Percentiles rank a stretch among this genome's conserved stretches.
Evolutionary conservation across 2,329 filamentous ascomycete species (phyloP).

Genomic region (Stenocarpella maydis): DNA sequence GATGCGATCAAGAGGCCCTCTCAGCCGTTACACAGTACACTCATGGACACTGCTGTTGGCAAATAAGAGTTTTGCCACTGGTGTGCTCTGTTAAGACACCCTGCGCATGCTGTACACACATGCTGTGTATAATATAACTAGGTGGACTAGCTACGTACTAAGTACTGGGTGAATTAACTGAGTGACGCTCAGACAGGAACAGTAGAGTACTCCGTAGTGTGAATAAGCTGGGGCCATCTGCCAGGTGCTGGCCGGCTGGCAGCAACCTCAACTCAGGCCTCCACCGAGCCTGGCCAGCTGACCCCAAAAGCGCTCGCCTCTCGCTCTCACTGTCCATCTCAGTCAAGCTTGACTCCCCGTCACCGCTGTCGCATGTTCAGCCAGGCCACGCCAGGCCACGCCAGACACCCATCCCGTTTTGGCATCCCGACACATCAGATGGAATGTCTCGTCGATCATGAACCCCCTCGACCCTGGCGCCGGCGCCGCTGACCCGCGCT

Average conservation of each 20-base stretch:
- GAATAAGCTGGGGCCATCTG: background rate
- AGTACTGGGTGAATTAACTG: no score
- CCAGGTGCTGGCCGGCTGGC: background rate
- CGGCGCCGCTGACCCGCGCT: slow-evolving; percentile 20
- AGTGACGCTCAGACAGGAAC: no score
- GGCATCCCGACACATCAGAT: background rate
- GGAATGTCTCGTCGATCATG: slow-evolving; percentile 33
- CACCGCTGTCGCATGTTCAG: background rate
- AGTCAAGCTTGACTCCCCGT: background rate
- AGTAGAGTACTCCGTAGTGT: no score
- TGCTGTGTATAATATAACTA: no score
- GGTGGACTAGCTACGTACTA: no score
- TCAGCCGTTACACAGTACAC: no score
- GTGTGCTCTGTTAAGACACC: no score
- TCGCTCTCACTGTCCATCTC: background rate
- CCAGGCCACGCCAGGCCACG: no score
- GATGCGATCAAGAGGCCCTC: background rate
- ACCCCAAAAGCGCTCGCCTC: background rate
- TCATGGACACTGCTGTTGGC: no score
- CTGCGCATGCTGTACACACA: no score
- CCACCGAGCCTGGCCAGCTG: slow-evolving; percentile 5
- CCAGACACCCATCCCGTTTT: background rate
- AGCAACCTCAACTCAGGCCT: slow-evolving; percentile 6
- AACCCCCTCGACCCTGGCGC: slow-evolving; percentile 34
- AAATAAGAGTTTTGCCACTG: no score